Base-by-base conservation (phyloP, 2,329 filamentous ascomycete species). In the Trichoderma aggressivum region DNA sequence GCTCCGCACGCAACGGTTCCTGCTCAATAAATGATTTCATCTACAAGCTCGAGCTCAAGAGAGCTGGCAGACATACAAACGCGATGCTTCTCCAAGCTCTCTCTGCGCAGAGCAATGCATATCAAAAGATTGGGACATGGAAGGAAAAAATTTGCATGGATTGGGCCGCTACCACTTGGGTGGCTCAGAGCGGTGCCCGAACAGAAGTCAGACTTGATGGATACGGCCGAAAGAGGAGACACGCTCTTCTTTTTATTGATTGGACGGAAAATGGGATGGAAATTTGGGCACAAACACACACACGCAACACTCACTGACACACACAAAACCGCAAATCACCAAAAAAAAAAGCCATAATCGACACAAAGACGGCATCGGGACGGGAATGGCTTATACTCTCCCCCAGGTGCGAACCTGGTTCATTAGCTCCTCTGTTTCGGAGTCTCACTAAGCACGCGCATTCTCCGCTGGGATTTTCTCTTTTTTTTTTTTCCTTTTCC, bases 1-100 rank as follows among this genome's bases (percentile, higher is more conserved):
- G 72, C 74, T n/a, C 72, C 76, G 14, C 70, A 74, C 36, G 56
- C 76, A 53, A 77, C 77, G 55, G 74, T 81, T 65, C 76, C 78
- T 16, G 78, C 80, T 30, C 76, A 75, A 71, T 76, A 72, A 73
- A 64, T 39, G 16, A 12, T 6, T 6, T 43, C 65, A 16, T 34
- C 11, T 16, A 53, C 28, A 26, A 43, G 8, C 30, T 39, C 24
- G 21, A 30, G 67, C 39, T 56, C 58, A 59, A 61, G 32, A 47
- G 10, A 7, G 47, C 43, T 30, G 24, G 26, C 65, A 36, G 12
- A 32, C 36, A 53, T n/a, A 34, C 6, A 66, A 66, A 36, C 21
- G 0, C 28, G 26, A 21, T 53, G 47, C 21, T 14, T 21, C 5
- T 5, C n/a, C 34, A 18, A 14, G 59, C 47, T 43, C 64, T 55